Evolutionary conservation across 345 rosid genomes (phyloP).

Genomic region (Eucalyptus sp.): DNA sequence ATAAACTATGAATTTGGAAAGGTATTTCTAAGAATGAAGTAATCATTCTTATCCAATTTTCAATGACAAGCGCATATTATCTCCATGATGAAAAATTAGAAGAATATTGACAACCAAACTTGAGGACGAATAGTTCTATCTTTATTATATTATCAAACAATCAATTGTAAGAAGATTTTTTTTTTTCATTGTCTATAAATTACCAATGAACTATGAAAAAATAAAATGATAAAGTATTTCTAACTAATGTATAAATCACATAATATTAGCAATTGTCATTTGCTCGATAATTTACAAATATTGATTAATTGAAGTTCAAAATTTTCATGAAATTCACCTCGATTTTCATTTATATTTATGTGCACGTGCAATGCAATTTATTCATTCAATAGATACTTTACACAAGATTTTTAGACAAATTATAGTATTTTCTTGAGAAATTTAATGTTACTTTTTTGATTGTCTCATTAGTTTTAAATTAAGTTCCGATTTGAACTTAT

Average conservation of each 20-base stretch:
- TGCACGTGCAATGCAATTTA: neutral
- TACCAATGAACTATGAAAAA: neutral
- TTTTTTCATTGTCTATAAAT: neutral
- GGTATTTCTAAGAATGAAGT: neutral
- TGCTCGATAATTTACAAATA: neutral
- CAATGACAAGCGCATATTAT: neutral
- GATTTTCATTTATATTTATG: neutral
- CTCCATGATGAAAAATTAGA: neutral
- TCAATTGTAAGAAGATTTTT: too few species aligned
- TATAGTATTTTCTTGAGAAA: neutral
- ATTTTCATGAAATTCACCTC: neutral
- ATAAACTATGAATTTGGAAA: neutral
- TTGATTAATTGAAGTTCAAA: neutral
- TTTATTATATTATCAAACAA: too few species aligned
- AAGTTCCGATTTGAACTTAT: neutral
- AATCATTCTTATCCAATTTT: neutral
- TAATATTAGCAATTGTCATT: neutral
- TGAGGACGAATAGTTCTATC: neutral
- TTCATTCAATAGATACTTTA: neutral
- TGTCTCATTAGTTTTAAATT: rapidly evolving
- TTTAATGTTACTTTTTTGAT: neutral
- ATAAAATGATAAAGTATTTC: neutral
- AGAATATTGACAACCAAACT: neutral
- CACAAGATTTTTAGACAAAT: neutral
- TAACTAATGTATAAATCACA: neutral